phyloP scores from a whole-genome alignment of 352 stramenopile species.

The Pythium rhizo-oryzae region DNA sequence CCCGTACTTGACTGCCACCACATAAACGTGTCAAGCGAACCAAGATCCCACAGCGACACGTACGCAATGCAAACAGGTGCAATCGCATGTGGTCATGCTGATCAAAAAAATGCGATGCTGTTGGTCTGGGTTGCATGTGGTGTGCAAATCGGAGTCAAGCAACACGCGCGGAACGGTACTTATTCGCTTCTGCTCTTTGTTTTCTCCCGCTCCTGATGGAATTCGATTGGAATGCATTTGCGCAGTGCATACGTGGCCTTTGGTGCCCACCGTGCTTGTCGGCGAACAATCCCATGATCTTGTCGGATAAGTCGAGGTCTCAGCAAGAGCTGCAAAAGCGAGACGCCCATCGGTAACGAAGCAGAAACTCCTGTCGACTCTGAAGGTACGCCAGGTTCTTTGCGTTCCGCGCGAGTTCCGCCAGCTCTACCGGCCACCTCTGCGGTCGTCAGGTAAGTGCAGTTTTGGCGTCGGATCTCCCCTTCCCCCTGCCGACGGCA shows the following conservation, averaged over 20 bases:
- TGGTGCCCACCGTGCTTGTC: too few relatives aligned
- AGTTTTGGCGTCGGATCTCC: slow-evolving; percentile 6
- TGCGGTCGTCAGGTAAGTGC: slow-evolving; percentile 3
- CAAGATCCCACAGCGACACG: not conserved
- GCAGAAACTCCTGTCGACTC: slow-evolving; percentile 1
- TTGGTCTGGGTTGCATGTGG: too few relatives aligned
- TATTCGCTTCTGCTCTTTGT: not conserved
- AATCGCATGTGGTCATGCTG: not conserved
- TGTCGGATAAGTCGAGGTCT: slow-evolving; percentile 16
- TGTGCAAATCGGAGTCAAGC: slow-evolving; percentile 5
- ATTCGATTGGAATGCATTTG: not conserved
- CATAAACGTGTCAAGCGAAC: not conserved
- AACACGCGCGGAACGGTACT: slow-evolving; percentile 16
- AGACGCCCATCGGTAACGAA: not conserved
- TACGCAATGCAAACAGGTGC: not conserved
- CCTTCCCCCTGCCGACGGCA: slow-evolving; percentile 1
- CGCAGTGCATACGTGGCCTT: too few relatives aligned
- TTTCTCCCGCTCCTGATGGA: not conserved
- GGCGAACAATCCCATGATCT: slow-evolving; percentile 14
- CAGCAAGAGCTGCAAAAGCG: not conserved
- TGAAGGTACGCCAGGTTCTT: slow-evolving; percentile 19
- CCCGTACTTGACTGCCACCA: not conserved
- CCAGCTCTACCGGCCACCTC: slow-evolving; percentile 12
- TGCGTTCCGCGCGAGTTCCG: slow-evolving; percentile 19
- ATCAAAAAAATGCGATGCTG: slow-evolving; percentile 34